Conservation (phyloP, 805 yeast genomes). For the Monosporozyma aerobia region DNA sequence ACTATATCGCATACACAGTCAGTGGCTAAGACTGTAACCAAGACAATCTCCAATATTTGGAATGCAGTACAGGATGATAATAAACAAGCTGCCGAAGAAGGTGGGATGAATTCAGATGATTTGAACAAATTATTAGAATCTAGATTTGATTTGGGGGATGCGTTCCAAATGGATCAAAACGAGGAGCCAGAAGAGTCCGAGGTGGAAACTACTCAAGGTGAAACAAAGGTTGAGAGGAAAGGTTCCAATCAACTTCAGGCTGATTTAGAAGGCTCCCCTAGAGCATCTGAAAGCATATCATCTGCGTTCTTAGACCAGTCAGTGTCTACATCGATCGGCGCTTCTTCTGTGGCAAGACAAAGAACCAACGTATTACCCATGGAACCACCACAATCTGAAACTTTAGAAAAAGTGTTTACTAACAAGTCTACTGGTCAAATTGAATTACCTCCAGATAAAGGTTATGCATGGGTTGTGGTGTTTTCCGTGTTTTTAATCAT, state of each 20-base stretch:
- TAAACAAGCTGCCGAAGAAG: slow-evolving; percentile 10
- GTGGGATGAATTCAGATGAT: slow-evolving; percentile 3
- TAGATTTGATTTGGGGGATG: slow-evolving; percentile 26
- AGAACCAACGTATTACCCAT: background rate
- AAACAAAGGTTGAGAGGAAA: background rate
- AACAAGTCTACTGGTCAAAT: slow-evolving; percentile 29
- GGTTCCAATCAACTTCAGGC: background rate
- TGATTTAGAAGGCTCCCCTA: slow-evolving; percentile 2
- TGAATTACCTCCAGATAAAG: slow-evolving; percentile 50
- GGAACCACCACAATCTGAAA: slow-evolving; percentile 4
- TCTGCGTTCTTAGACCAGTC: background rate
- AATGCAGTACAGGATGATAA: slow-evolving; percentile 21
- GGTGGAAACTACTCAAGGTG: background rate
- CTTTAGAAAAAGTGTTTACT: slow-evolving; percentile 28
- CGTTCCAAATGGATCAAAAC: slow-evolving; percentile 18
- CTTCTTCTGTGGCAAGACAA: background rate
- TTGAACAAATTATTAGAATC: slow-evolving; percentile 15
- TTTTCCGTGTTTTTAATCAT: slow-evolving; percentile 42
- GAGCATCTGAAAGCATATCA: background rate
- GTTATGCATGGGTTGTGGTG: slow-evolving; percentile 59
- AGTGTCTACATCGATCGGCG: background rate
- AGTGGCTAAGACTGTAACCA: slow-evolving; percentile 9
- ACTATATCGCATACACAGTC: slow-evolving; percentile 2
- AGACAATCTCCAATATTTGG: slow-evolving; percentile 11
- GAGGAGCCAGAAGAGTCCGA: slow-evolving; percentile 1